These are phyloP conservation scores for Naganishia liquefaciens DNA, from an alignment of 1,284 basidiomycete species.

Conservation along the genomic window DNA sequence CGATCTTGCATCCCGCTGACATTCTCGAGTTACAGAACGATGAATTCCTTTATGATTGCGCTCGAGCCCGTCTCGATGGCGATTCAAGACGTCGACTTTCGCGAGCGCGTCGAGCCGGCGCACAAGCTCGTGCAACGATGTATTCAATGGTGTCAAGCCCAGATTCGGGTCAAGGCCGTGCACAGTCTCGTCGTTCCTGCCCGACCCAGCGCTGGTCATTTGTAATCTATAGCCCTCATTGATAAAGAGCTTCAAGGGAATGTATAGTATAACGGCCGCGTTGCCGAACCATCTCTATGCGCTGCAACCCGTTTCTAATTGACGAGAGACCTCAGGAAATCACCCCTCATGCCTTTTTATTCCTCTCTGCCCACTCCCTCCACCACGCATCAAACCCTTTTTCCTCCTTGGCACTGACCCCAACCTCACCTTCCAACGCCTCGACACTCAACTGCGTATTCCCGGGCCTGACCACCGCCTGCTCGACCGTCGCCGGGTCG, in stretches of 20 bases:
- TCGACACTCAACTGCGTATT: slow-evolving; percentile 49
- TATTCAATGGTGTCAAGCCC: slow-evolving; percentile 29
- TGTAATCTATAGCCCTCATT: neutral
- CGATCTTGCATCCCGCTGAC: neutral
- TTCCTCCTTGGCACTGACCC: slow-evolving; percentile 44
- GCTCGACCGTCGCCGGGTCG: slow-evolving; percentile 30
- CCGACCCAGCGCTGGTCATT: slow-evolving; percentile 17
- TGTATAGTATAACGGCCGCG: neutral
- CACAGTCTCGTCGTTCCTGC: slow-evolving; percentile 28
- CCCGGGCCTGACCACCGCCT: slow-evolving; percentile 45
- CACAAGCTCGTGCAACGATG: slow-evolving; percentile 29
- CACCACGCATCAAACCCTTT: slow-evolving; percentile 49
- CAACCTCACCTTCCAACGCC: slow-evolving; percentile 41
- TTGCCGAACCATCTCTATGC: neutral
- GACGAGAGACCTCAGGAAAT: no score
- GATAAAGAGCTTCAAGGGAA: neutral
- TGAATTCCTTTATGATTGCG: slow-evolving; percentile 30
- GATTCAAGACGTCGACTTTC: slow-evolving; percentile 27
- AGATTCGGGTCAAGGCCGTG: slow-evolving; percentile 32
- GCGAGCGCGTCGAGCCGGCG: slow-evolving; percentile 12
- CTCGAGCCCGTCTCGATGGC: slow-evolving; percentile 29
- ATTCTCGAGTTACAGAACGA: neutral
- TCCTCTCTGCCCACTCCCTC: slow-evolving; percentile 37
- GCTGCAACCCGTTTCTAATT: no score
- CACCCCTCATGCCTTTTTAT: neutral